Base-by-base conservation (phyloP, 176 grass and related monocot species). In the Panicum miliaceum region DNA sequence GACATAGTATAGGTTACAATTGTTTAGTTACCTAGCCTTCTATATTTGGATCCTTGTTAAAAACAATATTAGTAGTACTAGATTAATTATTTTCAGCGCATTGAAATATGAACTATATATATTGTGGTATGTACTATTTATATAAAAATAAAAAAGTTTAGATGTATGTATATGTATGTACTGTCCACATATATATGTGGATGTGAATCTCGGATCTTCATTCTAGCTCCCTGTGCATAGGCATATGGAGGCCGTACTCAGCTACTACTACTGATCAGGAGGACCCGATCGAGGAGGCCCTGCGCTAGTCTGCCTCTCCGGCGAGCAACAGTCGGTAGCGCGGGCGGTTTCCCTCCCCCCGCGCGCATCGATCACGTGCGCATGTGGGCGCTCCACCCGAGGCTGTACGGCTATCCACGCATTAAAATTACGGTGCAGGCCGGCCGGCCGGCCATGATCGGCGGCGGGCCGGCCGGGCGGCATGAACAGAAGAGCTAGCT, bases 351-450 rank as follows among this genome's bases (percentile, higher is more conserved):
- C 15, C 19, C 50, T 54, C 6, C 0, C 0, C 48, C 50, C 65
- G 64, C 65, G 65, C 35, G 36, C 79, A 60, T 78, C 63, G 63
- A 67, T 67, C 57, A 79, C 84, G 75, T 77, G 83, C 36, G 25
- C 83, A 34, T 85, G 62, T 73, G 84, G 26, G 38, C 77, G 45
- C 59, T 65, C 58, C 34, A 23, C n/a, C 59, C 71, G 71, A 53
- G 43, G 71, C 45, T 26, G 58, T 65, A 84, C 71, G 82, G 82
- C 71, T 71, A 84, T 75, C 58, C 47, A 64, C 7, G 32, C 71
- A 53, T 64, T 75, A 20, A 84, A 75, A 84, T 51, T 20, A 52
- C 56, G 18, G 25, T 19, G 23, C 56, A 12, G 57, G 32, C 47
- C n/a, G n/a, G n/a, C n/a, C n/a, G n/a, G n/a, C n/a, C n/a, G n/a